These are phyloP conservation scores for Trichoderma simmonsii DNA, from an alignment of 2,329 filamentous ascomycete genomes.

Conservation along the genomic window DNA sequence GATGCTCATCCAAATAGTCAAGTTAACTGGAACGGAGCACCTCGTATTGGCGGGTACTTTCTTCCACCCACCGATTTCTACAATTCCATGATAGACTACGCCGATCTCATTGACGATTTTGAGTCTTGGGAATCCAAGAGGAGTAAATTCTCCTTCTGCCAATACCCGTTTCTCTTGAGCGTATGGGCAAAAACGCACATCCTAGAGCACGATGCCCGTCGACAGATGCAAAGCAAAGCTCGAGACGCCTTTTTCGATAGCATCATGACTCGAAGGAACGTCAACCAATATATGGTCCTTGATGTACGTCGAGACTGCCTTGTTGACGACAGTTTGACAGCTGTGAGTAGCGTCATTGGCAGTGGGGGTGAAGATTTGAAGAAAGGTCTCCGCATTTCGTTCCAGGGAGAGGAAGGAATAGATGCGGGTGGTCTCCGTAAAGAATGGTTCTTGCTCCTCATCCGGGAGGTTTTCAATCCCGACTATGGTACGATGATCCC, in stretches of 20 bases:
- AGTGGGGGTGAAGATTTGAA: conserved; percentile 82
- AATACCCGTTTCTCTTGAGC: conserved; percentile 87
- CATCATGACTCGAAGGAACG: conserved; percentile 69
- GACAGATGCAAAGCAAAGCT: conserved; percentile 86
- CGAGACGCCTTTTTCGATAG: conserved; percentile 89
- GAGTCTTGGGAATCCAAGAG: conserved; percentile 78
- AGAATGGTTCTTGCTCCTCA: conserved; percentile 89
- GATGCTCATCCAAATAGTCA: conserved; percentile 20
- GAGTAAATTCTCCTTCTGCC: conserved; percentile 80
- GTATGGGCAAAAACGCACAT: conserved; percentile 92
- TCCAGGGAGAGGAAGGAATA: conserved; percentile 84
- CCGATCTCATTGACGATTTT: conserved; percentile 82
- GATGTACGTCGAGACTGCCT: conserved; percentile 79
- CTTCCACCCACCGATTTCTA: conserved; percentile 84
- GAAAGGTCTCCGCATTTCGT: conserved; percentile 82
- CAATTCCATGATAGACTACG: conserved; percentile 78
- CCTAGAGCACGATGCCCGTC: conserved; percentile 78
- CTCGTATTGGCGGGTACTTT: conserved; percentile 55
- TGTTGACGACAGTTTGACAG: conserved; percentile 81
- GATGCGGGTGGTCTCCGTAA: conserved; percentile 88
- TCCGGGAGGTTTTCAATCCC: conserved; percentile 87
- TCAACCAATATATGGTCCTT: conserved; percentile 75
- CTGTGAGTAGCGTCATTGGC: conserved; percentile 81
- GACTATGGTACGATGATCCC: conserved; percentile 66
- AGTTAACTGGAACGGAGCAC: conserved; percentile 20